Evolutionary conservation across 305 asterid species (phyloP).

Genomic region (Rubia balearica): DNA sequence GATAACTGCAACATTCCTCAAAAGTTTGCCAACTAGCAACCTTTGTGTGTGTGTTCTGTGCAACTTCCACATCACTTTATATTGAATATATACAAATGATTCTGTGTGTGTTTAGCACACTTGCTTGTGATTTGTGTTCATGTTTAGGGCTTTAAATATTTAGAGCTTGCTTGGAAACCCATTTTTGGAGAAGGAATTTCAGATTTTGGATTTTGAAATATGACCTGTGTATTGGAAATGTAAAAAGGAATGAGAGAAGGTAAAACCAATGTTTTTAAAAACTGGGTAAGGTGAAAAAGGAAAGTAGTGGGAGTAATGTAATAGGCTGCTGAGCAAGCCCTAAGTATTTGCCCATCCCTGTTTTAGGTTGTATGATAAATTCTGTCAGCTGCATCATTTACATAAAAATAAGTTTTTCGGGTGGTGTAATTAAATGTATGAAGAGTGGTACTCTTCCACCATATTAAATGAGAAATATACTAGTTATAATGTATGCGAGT

Average conservation of each 20-base stretch:
- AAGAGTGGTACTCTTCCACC: background rate
- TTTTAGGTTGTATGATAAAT: background rate
- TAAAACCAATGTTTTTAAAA: background rate
- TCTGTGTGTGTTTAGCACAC: background rate
- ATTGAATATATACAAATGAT: background rate
- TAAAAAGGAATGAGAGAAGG: too few relatives aligned
- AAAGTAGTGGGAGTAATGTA: background rate
- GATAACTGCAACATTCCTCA: background rate
- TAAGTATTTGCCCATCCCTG: background rate
- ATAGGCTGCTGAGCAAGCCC: background rate
- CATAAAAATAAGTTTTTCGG: background rate
- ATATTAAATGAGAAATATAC: background rate
- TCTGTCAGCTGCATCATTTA: background rate
- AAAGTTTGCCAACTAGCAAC: background rate
- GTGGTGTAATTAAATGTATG: background rate
- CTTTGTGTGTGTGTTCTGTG: background rate
- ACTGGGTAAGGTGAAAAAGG: background rate
- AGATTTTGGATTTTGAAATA: background rate
- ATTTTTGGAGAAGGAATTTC: background rate
- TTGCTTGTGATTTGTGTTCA: background rate
- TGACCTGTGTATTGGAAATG: background rate
- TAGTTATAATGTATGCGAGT: background rate
- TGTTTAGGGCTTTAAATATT: too few relatives aligned
- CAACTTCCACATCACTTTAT: background rate
- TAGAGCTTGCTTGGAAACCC: too few relatives aligned